Percentiles rank a stretch among this genome's conserved stretches.
phyloP scores from a whole-genome alignment of 1,139 yeast species.

The Pichia sp. region DNA sequence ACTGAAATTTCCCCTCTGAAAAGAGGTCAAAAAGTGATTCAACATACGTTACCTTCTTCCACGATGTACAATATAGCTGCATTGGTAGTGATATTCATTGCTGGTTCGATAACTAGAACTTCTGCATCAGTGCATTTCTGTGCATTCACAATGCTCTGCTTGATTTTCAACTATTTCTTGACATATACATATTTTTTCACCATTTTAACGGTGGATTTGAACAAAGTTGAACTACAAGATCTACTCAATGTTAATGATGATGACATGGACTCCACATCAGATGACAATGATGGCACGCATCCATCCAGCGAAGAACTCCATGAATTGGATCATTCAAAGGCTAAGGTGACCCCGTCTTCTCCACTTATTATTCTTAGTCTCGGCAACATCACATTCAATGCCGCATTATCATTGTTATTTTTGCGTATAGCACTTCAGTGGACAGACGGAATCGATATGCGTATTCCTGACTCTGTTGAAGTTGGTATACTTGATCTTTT shows the following conservation, averaged over 20 bases:
- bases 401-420: background rate
- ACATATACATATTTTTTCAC: constrained; percentile 61
- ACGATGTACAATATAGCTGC: constrained; percentile 1
- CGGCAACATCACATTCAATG: background rate
- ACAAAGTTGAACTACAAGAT: constrained; percentile 55
- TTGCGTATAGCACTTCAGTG: constrained; percentile 1
- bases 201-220: constrained; percentile 58
- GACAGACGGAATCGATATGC: constrained; percentile 6
- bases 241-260: no score
- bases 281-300: no score
- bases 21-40: constrained; percentile 2
- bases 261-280: no score
- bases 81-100: constrained; percentile 9
- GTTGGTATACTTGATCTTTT: constrained; percentile 21
- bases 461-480: background rate
- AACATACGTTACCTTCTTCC: constrained; percentile 4
- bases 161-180: constrained; percentile 49
- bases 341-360: no score
- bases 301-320: no score
- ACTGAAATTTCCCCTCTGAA: constrained; percentile 33
- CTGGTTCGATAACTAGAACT: constrained; percentile 23
- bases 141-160: constrained; percentile 15
- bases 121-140: constrained; percentile 27
- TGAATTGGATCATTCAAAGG: no score
- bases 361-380: no score